Conservation (phyloP, 1,139 yeast species). For the Sporopachydermia cereana region DNA sequence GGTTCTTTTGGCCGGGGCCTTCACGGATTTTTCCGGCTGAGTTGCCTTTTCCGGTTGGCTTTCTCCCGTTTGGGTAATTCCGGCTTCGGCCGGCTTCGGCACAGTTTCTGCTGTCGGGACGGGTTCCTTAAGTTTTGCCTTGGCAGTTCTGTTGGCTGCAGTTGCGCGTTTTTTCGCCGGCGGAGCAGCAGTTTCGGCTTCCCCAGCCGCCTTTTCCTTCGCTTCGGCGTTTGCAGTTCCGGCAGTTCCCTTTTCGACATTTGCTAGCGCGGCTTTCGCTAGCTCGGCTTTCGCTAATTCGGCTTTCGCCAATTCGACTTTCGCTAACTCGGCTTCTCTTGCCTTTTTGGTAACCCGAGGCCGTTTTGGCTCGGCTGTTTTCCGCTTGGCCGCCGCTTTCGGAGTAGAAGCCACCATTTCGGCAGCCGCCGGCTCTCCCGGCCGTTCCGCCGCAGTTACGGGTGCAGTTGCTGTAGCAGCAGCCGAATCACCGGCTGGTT, state of each 20-base stretch:
- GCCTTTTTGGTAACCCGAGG: not conserved
- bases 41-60: too few species aligned
- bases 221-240: not conserved
- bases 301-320: too few species aligned
- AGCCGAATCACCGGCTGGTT: not conserved
- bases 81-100: too few species aligned
- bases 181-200: not conserved
- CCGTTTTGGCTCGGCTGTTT: not conserved
- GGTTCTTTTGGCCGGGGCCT: too few species aligned
- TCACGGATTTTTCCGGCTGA: too few species aligned
- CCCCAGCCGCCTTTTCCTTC: not conserved
- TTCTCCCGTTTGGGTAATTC: too few species aligned
- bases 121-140: too few species aligned
- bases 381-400: not conserved
- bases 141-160: too few species aligned
- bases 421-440: not conserved
- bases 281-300: not conserved
- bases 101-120: too few species aligned
- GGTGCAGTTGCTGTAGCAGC: not conserved
- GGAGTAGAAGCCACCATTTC: not conserved
- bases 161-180: too few species aligned
- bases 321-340: not conserved
- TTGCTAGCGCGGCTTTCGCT: not conserved
- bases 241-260: not conserved
- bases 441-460: not conserved